Conservation (phyloP, 768 basidiomycete species). For the Coprinopsis strossmayeri region DNA sequence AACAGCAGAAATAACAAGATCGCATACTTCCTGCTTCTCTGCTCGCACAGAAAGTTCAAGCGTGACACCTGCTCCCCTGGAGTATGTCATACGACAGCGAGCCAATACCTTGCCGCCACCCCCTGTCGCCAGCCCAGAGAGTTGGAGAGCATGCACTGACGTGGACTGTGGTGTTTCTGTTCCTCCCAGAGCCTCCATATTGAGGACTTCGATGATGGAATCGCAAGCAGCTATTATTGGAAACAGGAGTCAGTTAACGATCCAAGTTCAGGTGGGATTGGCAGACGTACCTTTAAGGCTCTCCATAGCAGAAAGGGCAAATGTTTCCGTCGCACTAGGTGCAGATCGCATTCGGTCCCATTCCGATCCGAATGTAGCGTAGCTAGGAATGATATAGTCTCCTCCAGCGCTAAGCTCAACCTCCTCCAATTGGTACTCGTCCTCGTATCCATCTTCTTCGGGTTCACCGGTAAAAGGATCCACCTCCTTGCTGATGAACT, state of each 20-base stretch:
- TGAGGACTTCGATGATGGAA: conserved; percentile 91
- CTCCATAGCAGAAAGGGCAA: conserved; percentile 86
- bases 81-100: conserved; percentile 93
- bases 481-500: conserved; percentile 95
- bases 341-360: conserved; percentile 88
- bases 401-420: conserved; percentile 87
- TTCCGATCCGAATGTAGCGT: conserved; percentile 85
- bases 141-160: conserved; percentile 89
- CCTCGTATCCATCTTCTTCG: conserved; percentile 98
- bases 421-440: conserved; percentile 97
- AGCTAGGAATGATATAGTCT: conserved; percentile 95
- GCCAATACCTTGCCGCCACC: conserved; percentile 96
- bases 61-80: conserved; percentile 85
- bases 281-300: conserved; percentile 88
- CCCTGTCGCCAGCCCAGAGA: conserved; percentile 86
- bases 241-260: conserved; percentile 13
- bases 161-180: conserved; percentile 75
- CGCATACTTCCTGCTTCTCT: conserved; percentile 81
- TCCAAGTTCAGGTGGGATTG: too few relatives aligned
- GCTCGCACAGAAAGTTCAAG: conserved; percentile 88
- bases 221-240: conserved; percentile 77
- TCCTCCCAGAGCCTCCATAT: conserved; percentile 96
- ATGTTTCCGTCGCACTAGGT: conserved; percentile 84
- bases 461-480: conserved; percentile 94
- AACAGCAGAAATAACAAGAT: conserved; percentile 87